Evolutionary conservation across 2,329 filamentous ascomycete species (phyloP), one percentile per base, ranked within the genome.

Genomic region (Xylariales sp.): DNA sequence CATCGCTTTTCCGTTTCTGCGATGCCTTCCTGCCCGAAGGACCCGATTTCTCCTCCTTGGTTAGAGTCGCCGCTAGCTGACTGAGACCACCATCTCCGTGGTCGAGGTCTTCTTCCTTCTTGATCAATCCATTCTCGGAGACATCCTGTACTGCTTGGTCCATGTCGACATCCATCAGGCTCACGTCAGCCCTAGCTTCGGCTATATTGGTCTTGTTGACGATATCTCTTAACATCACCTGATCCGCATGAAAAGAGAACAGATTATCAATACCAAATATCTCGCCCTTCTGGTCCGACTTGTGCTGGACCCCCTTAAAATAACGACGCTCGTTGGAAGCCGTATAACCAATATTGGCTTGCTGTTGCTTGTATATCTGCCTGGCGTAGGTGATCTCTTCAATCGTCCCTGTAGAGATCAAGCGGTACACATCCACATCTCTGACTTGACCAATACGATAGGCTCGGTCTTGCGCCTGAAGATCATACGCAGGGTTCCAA

Each of bases 131-230:
- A 8, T 62, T 58, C 14, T 76, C 71, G 3, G 76, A 73, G 11
- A 46, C 48, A 24, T 80, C 74, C 32, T 76, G 69, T 5, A 69
- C 70, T 1, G 74, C 75, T 46, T 80, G 70, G 12, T 84, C 76
- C 53, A 87, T 71, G 45, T 94, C 80, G 14, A 95, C 74, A 40
- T 86, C 83, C n/a, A 83, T 73, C 21, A 96, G 80, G 20, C 79
- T 76, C 8, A 97, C 85, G 0, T 89, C 91, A 1, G 86, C 88
- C 57, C 84, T 87, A 31, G 88, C 88, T 66, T 98, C 93, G 4
- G 93, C 93, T 38, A 98, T 82, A 55, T 98, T 98, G 20, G 93
- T 97, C 64, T 96, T 95, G 69, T 97, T 95, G 53, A 98, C 88
- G 51, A 98, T 97, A 42, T 96, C 88, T n/a, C 87, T 79, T 4